Conservation (phyloP, 768 basidiomycete species). For the Kwoniella sp. region DNA sequence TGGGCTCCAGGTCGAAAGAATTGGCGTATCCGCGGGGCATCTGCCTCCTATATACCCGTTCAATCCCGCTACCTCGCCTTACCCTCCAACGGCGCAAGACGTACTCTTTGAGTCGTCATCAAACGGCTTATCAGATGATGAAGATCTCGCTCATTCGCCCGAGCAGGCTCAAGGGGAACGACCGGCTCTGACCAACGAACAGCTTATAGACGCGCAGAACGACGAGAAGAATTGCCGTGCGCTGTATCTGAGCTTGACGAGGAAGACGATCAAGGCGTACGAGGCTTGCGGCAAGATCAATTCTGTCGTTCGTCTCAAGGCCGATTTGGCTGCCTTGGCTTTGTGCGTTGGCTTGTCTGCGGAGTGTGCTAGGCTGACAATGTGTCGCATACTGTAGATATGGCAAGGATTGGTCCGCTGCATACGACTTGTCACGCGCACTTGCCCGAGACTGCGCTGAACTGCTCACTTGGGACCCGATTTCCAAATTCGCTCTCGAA, state of each 20-base stretch:
- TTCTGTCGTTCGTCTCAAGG: constrained; percentile 79
- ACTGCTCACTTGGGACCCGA: constrained; percentile 27
- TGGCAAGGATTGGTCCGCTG: constrained; percentile 23
- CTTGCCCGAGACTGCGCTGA: constrained; percentile 33
- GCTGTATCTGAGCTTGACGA: constrained; percentile 68
- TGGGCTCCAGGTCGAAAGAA: constrained; percentile 65
- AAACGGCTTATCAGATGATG: constrained; percentile 25
- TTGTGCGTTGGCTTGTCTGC: constrained; percentile 72
- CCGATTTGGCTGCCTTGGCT: constrained; percentile 80
- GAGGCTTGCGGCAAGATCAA: constrained; percentile 76
- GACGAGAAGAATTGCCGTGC: constrained; percentile 67
- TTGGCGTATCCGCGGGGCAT: constrained; percentile 70
- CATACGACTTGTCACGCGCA: constrained; percentile 29
- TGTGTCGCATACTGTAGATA: constrained; percentile 8
- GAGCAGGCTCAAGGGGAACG: constrained; percentile 10
- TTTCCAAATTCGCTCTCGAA: constrained; percentile 70
- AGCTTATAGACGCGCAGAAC: constrained; percentile 60
- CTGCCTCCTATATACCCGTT: constrained; percentile 73
- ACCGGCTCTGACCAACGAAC: constrained; percentile 55
- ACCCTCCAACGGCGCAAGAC: constrained; percentile 19
- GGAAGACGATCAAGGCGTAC: constrained; percentile 79
- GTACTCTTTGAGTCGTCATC: constrained; percentile 37
- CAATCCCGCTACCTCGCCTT: constrained; percentile 51
- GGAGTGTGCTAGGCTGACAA: too few relatives aligned
- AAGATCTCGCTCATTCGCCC: constrained; percentile 9